A percentile compares a stretch with the other conserved stretches of the same genome.
These are phyloP conservation scores for Yarrowia hollandica DNA, from an alignment of 805 yeast species.

Conservation along the genomic window DNA sequence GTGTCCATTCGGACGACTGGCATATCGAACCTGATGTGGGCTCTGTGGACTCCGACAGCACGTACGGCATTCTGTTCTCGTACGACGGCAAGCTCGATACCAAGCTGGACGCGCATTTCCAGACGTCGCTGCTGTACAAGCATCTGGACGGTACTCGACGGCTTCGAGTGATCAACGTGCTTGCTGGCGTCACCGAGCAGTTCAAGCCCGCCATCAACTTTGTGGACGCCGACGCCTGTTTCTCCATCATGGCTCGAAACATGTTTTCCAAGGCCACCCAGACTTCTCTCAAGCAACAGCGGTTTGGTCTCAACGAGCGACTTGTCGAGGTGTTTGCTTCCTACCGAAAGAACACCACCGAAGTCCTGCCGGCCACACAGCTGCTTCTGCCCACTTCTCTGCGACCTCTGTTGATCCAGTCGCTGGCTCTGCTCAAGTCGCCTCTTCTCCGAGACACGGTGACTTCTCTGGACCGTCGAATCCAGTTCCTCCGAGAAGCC, in stretches of 20 bases:
- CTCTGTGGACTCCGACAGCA: conserved; percentile 58
- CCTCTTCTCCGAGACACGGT: conserved; percentile 57
- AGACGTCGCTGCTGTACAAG: conserved; percentile 85
- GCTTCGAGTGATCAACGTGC: conserved; percentile 81
- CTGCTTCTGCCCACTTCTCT: conserved; percentile 80
- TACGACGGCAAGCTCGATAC: conserved; percentile 75
- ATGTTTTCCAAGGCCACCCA: conserved; percentile 45
- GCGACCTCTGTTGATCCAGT: conserved; percentile 64
- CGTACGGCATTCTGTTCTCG: conserved; percentile 67
- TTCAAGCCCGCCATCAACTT: conserved; percentile 72
- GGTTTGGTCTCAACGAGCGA: conserved; percentile 54
- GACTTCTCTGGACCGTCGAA: conserved; percentile 62
- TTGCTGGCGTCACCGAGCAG: conserved; percentile 77
- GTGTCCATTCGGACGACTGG: conserved; percentile 43
- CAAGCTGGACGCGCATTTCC: conserved; percentile 81
- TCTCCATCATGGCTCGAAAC: conserved; percentile 56
- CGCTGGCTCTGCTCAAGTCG: conserved; percentile 69
- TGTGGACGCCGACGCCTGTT: conserved; percentile 70
- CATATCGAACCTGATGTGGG: conserved; percentile 71
- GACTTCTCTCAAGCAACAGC: conserved; percentile 47
- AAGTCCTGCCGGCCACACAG: conserved; percentile 52
- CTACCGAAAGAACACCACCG: conserved; percentile 50
- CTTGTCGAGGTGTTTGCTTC: conserved; percentile 58
- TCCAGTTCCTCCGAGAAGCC: conserved; percentile 54
- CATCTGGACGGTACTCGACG: conserved; percentile 72